A percentile compares a stretch with the other conserved stretches of the same genome.
Conservation (phyloP, 1,284 basidiomycete genomes). For the Ceratobasidium theobromae region DNA sequence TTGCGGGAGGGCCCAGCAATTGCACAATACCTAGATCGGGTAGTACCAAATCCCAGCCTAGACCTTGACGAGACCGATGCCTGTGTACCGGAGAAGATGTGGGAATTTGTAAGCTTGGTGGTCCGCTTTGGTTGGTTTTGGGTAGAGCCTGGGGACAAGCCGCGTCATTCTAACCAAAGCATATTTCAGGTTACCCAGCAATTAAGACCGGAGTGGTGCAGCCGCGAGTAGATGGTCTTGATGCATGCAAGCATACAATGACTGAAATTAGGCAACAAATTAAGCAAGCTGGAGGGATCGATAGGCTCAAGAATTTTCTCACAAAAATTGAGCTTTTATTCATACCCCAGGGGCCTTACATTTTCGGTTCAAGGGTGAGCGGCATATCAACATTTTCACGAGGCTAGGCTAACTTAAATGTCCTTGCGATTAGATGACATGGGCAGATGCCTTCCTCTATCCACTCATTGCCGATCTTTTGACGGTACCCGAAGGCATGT, state of each 20-base stretch:
- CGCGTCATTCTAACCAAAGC: neutral
- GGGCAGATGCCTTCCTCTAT: slow-evolving; percentile 33
- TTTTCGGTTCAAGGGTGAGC: slow-evolving; percentile 28
- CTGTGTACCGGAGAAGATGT: slow-evolving; percentile 32
- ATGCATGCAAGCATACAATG: slow-evolving; percentile 30
- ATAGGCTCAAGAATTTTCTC: slow-evolving; percentile 27
- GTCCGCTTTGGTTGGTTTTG: slow-evolving; percentile 23
- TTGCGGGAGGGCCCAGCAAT: slow-evolving; percentile 32
- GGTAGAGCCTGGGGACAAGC: neutral
- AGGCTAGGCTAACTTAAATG: neutral
- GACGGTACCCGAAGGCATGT: slow-evolving; percentile 30
- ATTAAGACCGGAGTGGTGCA: slow-evolving; percentile 29
- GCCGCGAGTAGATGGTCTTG: slow-evolving; percentile 27
- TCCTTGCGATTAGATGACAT: slow-evolving; percentile 30
- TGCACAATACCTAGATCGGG: slow-evolving; percentile 31
- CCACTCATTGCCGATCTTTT: slow-evolving; percentile 31
- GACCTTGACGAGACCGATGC: slow-evolving; percentile 23
- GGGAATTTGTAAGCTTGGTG: slow-evolving; percentile 34
- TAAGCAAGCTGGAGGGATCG: slow-evolving; percentile 30
- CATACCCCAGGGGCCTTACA: slow-evolving; percentile 24
- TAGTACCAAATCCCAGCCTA: slow-evolving; percentile 21
- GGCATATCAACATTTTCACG: neutral
- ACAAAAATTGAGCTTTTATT: slow-evolving; percentile 30
- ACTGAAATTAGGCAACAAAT: slow-evolving; percentile 32
- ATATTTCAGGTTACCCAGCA: slow-evolving; percentile 32